Evolutionary conservation across 306 rosid species (phyloP), one percentile per base, ranked within the genome.

Genomic region (Lablab purpureus): DNA sequence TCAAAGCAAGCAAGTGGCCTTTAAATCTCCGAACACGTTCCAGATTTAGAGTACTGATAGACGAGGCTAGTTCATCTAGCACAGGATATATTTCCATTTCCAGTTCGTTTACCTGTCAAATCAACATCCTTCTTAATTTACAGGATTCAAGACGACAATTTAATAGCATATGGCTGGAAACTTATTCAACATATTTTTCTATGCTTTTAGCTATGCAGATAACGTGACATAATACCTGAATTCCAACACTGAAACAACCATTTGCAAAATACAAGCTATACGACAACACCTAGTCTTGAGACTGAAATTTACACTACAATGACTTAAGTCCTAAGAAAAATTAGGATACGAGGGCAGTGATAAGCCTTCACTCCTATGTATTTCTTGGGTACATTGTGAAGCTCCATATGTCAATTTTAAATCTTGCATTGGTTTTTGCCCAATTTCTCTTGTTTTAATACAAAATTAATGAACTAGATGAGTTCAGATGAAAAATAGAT

Each of bases 11-110:
- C 73, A 92, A 95, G 80, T 91, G 97, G 41, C 99, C 99, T 90
- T 92, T 95, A 76, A 92, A 89, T 87, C 97, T 87, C 68, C 99
- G 87, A 67, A 90, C 97, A n/a, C 97, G 93, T 78, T 92, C 99
- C 32, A 95, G 94, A 87, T 91, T 93, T 67, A 87, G 87, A 22
- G 94, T 95, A 86, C 87, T 95, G 77, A 95, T 87, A 49, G 97
- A 82, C 67, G 91, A 81, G 62, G 97, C 87, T 23, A 95, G 86
- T 77, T 92, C 97, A 84, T 95, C 99, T 62, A 95, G 86, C 76
- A 88, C 91, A 13, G 99, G 99, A 87, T 95, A 87, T 75, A 95
- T 88, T 89, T 92, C 94, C 90, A 73, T 78, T 74, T 86, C 91
- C 77, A 95, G 79, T 63, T 87, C 96, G 32, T 81, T 88, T 65